These are phyloP conservation scores for Leishmania turanica DNA, from an alignment of 208 protist genomes.

Conservation along the genomic window DNA sequence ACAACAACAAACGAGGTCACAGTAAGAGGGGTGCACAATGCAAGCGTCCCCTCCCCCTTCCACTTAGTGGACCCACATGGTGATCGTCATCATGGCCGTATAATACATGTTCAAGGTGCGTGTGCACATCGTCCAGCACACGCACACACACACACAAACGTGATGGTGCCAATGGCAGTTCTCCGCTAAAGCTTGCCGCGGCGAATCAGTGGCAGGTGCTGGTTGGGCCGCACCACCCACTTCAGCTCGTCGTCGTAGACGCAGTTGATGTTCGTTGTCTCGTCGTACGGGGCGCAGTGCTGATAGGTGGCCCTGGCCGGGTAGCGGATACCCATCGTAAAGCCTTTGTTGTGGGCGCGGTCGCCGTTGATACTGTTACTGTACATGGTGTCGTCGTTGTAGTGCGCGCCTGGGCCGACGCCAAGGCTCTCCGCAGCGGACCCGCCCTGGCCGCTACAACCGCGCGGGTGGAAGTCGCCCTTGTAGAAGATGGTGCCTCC, in stretches of 20 bases:
- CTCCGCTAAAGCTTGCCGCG: constrained; percentile 1
- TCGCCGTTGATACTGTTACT: constrained; percentile 59
- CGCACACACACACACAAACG: neutral
- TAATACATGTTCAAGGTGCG: constrained; percentile 1
- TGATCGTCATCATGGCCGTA: neutral
- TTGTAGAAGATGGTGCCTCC: constrained; percentile 67
- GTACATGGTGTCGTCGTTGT: constrained; percentile 58
- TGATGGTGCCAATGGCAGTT: neutral
- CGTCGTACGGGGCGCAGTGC: constrained; percentile 57
- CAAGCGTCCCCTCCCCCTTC: neutral
- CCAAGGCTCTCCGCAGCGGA: constrained; percentile 18
- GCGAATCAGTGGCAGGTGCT: constrained; percentile 21
- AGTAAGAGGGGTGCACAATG: neutral
- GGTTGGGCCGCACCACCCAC: constrained; percentile 47
- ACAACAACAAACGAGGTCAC: neutral
- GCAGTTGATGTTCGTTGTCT: constrained; percentile 83
- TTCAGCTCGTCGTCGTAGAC: constrained; percentile 73
- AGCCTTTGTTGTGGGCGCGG: constrained; percentile 46
- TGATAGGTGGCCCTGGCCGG: constrained; percentile 81
- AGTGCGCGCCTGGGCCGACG: constrained; percentile 49
- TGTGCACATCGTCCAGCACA: neutral
- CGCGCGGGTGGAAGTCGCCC: constrained; percentile 66
- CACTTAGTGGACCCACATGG: neutral
- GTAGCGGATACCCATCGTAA: constrained; percentile 76
- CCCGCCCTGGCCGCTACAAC: constrained; percentile 16